phyloP scores from a whole-genome alignment of 805 yeast species.

The Kazachstania bromeliacearum region DNA sequence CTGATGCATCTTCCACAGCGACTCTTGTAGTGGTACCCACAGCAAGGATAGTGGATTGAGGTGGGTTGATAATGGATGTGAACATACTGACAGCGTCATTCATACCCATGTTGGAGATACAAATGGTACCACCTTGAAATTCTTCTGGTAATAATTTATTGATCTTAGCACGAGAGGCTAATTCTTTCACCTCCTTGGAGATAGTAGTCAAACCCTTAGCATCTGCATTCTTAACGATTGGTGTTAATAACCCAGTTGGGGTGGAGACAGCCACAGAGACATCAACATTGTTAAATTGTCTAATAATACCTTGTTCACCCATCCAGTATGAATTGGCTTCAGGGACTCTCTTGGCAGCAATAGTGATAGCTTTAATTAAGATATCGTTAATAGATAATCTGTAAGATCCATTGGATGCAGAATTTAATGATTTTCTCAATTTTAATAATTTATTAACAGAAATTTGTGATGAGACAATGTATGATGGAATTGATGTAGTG shows the following conservation, averaged over 20 bases:
- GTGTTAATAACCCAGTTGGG: constrained; percentile 94
- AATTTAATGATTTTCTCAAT: constrained; percentile 83
- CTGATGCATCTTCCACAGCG: constrained; percentile 85
- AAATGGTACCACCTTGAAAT: constrained; percentile 98
- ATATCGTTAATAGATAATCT: constrained; percentile 90
- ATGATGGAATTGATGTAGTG: constrained; percentile 80
- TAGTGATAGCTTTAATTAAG: constrained; percentile 87
- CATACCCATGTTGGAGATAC: constrained; percentile 98
- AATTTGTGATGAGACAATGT: constrained; percentile 79
- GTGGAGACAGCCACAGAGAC: constrained; percentile 98
- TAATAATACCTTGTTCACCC: constrained; percentile 77
- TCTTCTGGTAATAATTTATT: constrained; percentile 92
- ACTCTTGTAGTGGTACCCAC: constrained; percentile 86
- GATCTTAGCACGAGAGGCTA: constrained; percentile 92
- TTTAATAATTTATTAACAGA: constrained; percentile 85
- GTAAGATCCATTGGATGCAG: constrained; percentile 75
- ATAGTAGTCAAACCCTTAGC: constrained; percentile 76
- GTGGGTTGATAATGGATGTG: constrained; percentile 97
- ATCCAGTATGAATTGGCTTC: constrained; percentile 92
- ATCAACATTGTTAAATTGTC: constrained; percentile 87
- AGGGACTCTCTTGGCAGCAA: constrained; percentile 84
- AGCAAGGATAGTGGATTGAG: constrained; percentile 90
- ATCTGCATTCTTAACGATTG: constrained; percentile 85
- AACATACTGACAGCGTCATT: constrained; percentile 85
- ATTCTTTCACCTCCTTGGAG: constrained; percentile 76